Percentiles rank a stretch among this genome's conserved stretches.
phyloP scores from a whole-genome alignment of 164 flowering plant genomes.

The Akebia trifoliata region DNA sequence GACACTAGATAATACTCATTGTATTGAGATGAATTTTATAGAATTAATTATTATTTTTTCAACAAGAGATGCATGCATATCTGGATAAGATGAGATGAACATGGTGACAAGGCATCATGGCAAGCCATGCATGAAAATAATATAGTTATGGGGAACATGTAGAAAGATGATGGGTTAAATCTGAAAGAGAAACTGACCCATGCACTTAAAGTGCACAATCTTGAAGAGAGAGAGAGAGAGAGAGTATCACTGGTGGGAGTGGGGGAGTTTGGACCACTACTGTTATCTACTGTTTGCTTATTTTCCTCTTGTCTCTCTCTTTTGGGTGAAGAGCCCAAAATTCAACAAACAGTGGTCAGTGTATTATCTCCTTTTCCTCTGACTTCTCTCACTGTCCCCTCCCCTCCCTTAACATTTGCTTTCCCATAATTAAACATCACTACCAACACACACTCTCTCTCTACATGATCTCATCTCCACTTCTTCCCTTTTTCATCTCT shows the following conservation, averaged over 20 bases:
- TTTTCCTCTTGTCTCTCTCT: constrained; percentile 5
- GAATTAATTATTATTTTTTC: no score
- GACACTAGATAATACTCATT: no score
- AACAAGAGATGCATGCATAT: no score
- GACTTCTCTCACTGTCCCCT: constrained; percentile 26
- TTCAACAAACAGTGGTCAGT: no score
- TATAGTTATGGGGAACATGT: neutral
- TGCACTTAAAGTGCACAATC: no score
- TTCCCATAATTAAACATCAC: constrained; percentile 39
- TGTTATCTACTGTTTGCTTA: neutral
- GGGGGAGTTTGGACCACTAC: neutral
- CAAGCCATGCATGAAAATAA: neutral
- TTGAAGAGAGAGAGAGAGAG: no score
- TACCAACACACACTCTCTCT: constrained; percentile 12
- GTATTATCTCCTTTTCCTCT: constrained; percentile 28
- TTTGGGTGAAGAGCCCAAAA: no score
- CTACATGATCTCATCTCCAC: no score
- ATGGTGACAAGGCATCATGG: neutral
- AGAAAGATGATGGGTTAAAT: neutral
- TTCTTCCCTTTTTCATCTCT: no score
- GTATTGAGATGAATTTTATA: no score
- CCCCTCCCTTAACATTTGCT: constrained; percentile 22
- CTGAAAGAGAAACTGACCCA: neutral
- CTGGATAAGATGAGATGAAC: no score
- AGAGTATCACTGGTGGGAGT: no score